Base-by-base conservation (phyloP, 176 grass and related monocot genomes). In the Aegilops tauschii region DNA sequence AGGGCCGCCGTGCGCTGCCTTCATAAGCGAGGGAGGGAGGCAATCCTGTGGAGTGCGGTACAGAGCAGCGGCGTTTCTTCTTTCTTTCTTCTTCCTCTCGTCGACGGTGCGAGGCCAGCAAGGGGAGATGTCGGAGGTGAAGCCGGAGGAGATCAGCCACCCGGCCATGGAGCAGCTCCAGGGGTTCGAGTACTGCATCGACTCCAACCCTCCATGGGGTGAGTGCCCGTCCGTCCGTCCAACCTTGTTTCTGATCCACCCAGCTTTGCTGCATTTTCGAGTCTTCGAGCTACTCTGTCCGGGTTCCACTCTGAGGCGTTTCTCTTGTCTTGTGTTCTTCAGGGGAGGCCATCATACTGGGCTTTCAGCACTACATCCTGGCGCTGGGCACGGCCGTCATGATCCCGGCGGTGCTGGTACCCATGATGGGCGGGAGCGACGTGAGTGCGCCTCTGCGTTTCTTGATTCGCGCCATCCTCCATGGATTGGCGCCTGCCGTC, bases 131-230 rank as follows among this genome's bases (percentile, higher is more conserved):
- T 84, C 91, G 9, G 93, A 98, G 32, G 40, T 73, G 30, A 98
- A 98, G 73, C 80, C 83, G 45, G 95, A 98, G 88, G 94, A 94
- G 73, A 90, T 96, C 54, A 88, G 90, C 82, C 94, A 99, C 69
- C 92, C 92, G 69, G 90, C 97, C 56, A 96, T 96, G 97, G 97
- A 99, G 91, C 97, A 99, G 83, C 92, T 99, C 27, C 94, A 96
- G 77, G 97, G 93, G 20, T 93, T 96, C 75, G 97, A 99, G 79
- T 99, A 96, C 82, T 99, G 97, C 84, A 94, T 99, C 37, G 94
- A 94, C 80, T 99, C 97, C 54, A 99, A 99, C 68, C 97, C 97
- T 32, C 92, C 97, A 17, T 99, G 94, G 97, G 92, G 97, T 99
- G 88, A 76, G 37, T 39, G 37, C 7, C 36, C 36, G 36, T 1